Evolutionary conservation across 1,284 basidiomycete species (phyloP), one percentile per base, ranked within the genome.

Genomic region (Omphalotus olearius): DNA sequence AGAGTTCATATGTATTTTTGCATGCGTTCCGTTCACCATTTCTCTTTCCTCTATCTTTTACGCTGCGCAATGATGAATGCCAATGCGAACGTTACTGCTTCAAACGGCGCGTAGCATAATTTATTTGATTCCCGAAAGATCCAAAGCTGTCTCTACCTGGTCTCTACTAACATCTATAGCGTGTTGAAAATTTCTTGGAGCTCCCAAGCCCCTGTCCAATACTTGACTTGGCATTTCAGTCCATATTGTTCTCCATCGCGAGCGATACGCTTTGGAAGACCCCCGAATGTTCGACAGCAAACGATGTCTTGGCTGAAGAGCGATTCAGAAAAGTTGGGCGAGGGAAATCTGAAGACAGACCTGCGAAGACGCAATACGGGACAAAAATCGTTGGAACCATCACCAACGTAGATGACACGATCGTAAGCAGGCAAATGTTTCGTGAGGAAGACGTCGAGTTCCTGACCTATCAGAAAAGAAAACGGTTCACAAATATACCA

Each of bases 351-450:
- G 14, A 47, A 49, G n/a, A 18, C 78, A 53, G 59, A 91, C 86
- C 78, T 77, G 69, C 87, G 74, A 52, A 98, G 74, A 49, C 89
- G 83, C 51, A 96, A 70, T 46, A 94, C 78, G 3, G 96, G 94
- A 66, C 97, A 99, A 65, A 91, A 98, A 68, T 99, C 97, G 68
- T 99, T 99, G 10, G 80, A 79, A 1, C 96, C 96, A 65, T 99
- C 96, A 18, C 96, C 97, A 51, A 98, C 80, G 66, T 98, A 99
- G 42, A 93, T 75, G 57, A 98, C 76, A 49, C 88, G 83, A 56
- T 96, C 88, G 63, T 78, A 98, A 30, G 74, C 71, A 13, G 79
- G 75, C n/a, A 77, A 76, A 57, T 90, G 75, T n/a, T 83, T 73
- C 1, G 72, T 71, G 40, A 96, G 74, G 73, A 90, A 98, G 0